Conservation (phyloP, 2,329 filamentous ascomycete genomes). For the Fusarium concolor region DNA sequence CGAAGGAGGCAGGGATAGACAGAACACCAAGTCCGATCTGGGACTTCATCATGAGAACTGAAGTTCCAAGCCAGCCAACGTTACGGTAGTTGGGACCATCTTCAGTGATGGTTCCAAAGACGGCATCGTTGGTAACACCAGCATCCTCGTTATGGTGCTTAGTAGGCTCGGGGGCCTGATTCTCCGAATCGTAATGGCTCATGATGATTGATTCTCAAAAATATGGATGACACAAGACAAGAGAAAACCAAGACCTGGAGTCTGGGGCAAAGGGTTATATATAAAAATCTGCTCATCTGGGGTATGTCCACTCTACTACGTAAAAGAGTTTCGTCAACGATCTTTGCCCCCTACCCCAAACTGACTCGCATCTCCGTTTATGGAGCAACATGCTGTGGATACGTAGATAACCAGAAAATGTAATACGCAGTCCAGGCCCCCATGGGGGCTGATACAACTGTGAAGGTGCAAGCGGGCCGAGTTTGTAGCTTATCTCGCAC, state of each 20-base stretch:
- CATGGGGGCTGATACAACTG: slow-evolving; percentile 9
- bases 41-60: slow-evolving; percentile 61
- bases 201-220: background rate
- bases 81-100: slow-evolving; percentile 49
- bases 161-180: slow-evolving; percentile 24
- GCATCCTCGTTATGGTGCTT: slow-evolving; percentile 10
- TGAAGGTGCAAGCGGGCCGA: slow-evolving; percentile 11
- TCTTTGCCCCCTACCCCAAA: slow-evolving; percentile 31
- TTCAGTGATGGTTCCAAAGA: slow-evolving; percentile 48
- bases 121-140: slow-evolving; percentile 44
- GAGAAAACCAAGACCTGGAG: background rate
- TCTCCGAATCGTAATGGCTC: slow-evolving; percentile 35
- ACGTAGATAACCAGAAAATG: slow-evolving; percentile 8
- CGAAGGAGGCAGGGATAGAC: slow-evolving; percentile 60
- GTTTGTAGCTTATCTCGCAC: slow-evolving; percentile 30
- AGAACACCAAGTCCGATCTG: slow-evolving; percentile 60
- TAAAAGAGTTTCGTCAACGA: slow-evolving; percentile 33
- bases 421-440: slow-evolving; percentile 12
- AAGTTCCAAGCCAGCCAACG: slow-evolving; percentile 58
- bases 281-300: slow-evolving; percentile 20
- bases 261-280: slow-evolving; percentile 23
- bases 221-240: slow-evolving; percentile 1
- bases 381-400: slow-evolving; percentile 21
- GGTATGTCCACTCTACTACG: slow-evolving; percentile 22
- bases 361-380: slow-evolving; percentile 37